Base-by-base conservation (phyloP, 1,284 basidiomycete species). In the Phylloporus sp. region DNA sequence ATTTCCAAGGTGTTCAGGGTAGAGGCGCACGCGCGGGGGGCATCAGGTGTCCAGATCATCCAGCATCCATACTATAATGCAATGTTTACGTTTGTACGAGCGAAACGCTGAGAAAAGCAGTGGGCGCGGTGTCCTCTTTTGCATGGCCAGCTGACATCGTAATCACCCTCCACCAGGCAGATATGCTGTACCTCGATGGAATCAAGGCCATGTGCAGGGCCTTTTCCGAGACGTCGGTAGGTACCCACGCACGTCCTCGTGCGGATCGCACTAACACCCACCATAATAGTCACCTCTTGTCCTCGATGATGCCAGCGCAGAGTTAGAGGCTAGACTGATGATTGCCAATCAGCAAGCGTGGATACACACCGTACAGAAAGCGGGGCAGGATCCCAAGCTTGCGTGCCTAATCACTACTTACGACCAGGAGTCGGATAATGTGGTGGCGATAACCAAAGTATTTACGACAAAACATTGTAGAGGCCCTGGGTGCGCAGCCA, bases 381-480 rank as follows among this genome's bases (percentile, higher is more conserved):
- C 49, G 8, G 71, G 47, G 4, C 62, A 67, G 37, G 53, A 72
- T 24, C 47, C 63, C 7, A 79, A 82, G 57, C 81, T 92, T 32
- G 87, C 90, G 0, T 91, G 83, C 11, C 84, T 92, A 26, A 86
- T 88, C 2, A 89, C 89, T 3, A 76, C 78, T n/a, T 0, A 84
- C 84, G 0, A 71, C n/a, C n/a, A 84, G 6, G 75, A 76, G 7
- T 81, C 78, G 20, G 75, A 75, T 1, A 70, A 72, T 8, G 79
- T 85, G 22, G 76, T 79, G 2, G 79, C 79, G 0, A 79, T 86
- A 47, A 83, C 84, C 47, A 86, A 86, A 63, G 85, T 86, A 1
- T 84, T 77, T 64, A 84, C 85, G 0, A 66, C 78, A 37, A 75
- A 77, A 0, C 13, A 59, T 3, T 84, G 79, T 78, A 70, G 84